These are phyloP conservation scores for Phlebiopsis gigantea DNA, from an alignment of 768 basidiomycete genomes.

Conservation along the genomic window DNA sequence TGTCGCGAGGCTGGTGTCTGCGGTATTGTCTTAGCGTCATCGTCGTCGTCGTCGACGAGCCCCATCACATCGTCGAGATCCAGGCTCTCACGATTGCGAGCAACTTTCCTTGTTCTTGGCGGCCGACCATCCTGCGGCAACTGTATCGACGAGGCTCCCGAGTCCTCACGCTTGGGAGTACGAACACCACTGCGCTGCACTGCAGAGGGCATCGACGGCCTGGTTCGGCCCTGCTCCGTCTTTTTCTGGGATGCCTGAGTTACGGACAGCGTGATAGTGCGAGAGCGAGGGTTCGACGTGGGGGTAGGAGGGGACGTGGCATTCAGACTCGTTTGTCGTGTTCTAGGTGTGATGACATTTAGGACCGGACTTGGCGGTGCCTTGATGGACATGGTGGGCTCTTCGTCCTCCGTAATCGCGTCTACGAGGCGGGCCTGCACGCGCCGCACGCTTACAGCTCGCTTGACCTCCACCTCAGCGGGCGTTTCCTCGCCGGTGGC, in stretches of 20 bases:
- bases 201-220: constrained; percentile 4
- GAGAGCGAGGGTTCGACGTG: constrained; percentile 17
- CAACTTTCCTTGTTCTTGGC: constrained; percentile 45
- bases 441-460: constrained; percentile 24
- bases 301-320: constrained; percentile 5
- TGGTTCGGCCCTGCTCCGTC: constrained; percentile 2
- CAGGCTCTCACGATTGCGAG: constrained; percentile 59
- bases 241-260: constrained; percentile 8
- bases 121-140: constrained; percentile 29
- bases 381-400: constrained; percentile 21
- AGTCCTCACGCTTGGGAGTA: constrained; percentile 4
- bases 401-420: constrained; percentile 59
- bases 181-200: neutral
- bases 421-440: constrained; percentile 52
- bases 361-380: constrained; percentile 34
- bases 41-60: constrained; percentile 63
- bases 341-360: constrained; percentile 31
- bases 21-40: constrained; percentile 26
- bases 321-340: constrained; percentile 11
- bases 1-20: constrained; percentile 1
- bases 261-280: constrained; percentile 21
- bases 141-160: neutral
- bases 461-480: constrained; percentile 12
- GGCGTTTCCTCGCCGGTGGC: neutral
- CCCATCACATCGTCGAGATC: constrained; percentile 75